These are phyloP conservation scores for Pythium guiyangense DNA, from an alignment of 352 stramenopile species.

Conservation along the genomic window DNA sequence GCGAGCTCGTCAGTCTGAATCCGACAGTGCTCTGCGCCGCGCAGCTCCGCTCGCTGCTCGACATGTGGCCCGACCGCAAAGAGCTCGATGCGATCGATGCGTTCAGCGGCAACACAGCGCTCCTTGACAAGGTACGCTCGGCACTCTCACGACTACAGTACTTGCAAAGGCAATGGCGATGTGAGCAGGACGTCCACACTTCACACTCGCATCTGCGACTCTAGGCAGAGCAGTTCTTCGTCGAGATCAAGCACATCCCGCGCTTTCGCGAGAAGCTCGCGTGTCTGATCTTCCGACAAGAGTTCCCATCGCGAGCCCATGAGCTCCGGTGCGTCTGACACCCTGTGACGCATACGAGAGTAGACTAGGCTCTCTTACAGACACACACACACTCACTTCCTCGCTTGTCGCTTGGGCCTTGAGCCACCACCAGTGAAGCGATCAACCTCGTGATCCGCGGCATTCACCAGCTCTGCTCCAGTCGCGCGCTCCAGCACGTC, in stretches of 20 bases:
- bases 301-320: slow-evolving; percentile 58
- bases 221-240: slow-evolving; percentile 70
- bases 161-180: neutral
- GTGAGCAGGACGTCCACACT: neutral
- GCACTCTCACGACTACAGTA: neutral
- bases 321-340: slow-evolving; percentile 51
- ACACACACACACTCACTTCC: neutral
- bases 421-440: slow-evolving; percentile 25
- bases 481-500: slow-evolving; percentile 50
- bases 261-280: slow-evolving; percentile 66
- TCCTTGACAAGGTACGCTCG: slow-evolving; percentile 32
- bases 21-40: slow-evolving; percentile 55
- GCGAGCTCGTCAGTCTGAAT: slow-evolving; percentile 61
- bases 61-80: slow-evolving; percentile 77
- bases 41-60: slow-evolving; percentile 70
- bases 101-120: slow-evolving; percentile 44
- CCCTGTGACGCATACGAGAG: neutral
- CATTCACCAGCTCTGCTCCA: slow-evolving; percentile 69
- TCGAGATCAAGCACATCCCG: slow-evolving; percentile 52
- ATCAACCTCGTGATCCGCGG: slow-evolving; percentile 61
- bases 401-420: neutral
- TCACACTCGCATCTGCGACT: neutral
- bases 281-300: slow-evolving; percentile 77
- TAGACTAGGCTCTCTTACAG: neutral
- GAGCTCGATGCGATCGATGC: slow-evolving; percentile 68